Evolutionary conservation across 2,329 filamentous ascomycete species (phyloP), one percentile per base, ranked within the genome.

Genomic region (Arthroderma sp.): DNA sequence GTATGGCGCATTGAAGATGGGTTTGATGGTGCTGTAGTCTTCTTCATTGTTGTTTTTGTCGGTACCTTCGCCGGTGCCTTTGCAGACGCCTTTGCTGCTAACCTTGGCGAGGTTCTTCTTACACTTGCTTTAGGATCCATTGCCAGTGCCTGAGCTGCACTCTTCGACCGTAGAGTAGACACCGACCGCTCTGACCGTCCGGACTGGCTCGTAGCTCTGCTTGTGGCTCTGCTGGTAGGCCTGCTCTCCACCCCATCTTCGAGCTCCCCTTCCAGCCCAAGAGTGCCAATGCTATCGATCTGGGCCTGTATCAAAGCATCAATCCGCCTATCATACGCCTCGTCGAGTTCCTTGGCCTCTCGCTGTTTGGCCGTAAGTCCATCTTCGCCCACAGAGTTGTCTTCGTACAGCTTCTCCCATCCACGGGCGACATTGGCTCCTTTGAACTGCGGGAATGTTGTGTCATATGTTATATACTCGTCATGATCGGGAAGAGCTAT

Each of bases 221-320:
- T 43, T 8, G 21, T 19, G 5, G 47, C 21, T 33, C 23, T 33
- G 23, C 21, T 51, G 23, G 13, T 28, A n/a, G 23, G 28, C 17
- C 44, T 33, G 21, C 28, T 25, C 58, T 81, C 78, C 44, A 77
- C 69, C 55, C 84, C 71, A 66, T 83, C 78, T 57, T 28, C 23
- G 9, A 13, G 15, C 17, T 54, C 51, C 33, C 15, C 33, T 19
- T 39, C 51, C 11, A 75, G 72, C 39, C 82, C 76, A 57, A 80
- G 80, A 75, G 84, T 85, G 60, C 81, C 73, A 56, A 86, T 73
- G 56, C 78, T 79, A 37, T 84, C 81, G 55, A 87, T 78, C 60
- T 86, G 81, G 63, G 80, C 81, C 65, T 83, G 76, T 59, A 91
- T 85, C 60, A 81, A 79, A 54, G 84, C 80, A 60, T 91, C 84